Conservation (phyloP, 169 alveolate genomes). For the Eimeria acervulina region DNA sequence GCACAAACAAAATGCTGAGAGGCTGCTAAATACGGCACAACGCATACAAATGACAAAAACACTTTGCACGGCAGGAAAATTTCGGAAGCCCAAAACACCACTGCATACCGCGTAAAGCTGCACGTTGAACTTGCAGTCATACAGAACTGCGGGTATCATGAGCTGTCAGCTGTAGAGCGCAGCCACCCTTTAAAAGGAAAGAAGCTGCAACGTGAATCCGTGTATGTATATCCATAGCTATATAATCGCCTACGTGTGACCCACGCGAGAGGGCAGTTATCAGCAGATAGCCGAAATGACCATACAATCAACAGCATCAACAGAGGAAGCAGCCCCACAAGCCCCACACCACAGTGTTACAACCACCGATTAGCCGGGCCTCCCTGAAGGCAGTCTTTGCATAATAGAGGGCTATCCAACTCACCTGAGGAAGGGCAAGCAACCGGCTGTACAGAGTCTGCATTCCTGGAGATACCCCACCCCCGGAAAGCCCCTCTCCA, state of each 20-base stretch:
- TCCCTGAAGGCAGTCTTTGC: not conserved
- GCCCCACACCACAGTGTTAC: not conserved
- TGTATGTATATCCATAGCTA: not conserved
- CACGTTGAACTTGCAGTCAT: not conserved
- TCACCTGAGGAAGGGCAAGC: not conserved
- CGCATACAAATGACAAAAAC: not conserved
- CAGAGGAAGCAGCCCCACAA: not conserved
- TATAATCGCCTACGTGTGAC: too few relatives aligned
- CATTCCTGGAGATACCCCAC: too few relatives aligned
- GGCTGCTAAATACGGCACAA: not conserved
- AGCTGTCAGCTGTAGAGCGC: not conserved
- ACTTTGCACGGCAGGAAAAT: not conserved
- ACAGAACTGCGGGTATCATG: not conserved
- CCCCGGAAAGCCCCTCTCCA: too few relatives aligned
- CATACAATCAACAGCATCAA: not conserved
- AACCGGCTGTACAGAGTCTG: not conserved
- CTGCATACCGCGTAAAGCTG: not conserved
- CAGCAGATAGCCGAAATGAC: not conserved
- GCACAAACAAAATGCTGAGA: not conserved
- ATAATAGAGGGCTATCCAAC: not conserved
- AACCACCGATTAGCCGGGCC: not conserved
- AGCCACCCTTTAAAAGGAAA: not conserved
- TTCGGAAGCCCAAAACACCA: not conserved
- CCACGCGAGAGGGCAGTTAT: not conserved
- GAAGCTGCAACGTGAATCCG: not conserved